Evolutionary conservation across 1,139 yeast genomes (phyloP), one percentile per base, ranked within the genome.

Genomic region (Diutina pseudorugosa): DNA sequence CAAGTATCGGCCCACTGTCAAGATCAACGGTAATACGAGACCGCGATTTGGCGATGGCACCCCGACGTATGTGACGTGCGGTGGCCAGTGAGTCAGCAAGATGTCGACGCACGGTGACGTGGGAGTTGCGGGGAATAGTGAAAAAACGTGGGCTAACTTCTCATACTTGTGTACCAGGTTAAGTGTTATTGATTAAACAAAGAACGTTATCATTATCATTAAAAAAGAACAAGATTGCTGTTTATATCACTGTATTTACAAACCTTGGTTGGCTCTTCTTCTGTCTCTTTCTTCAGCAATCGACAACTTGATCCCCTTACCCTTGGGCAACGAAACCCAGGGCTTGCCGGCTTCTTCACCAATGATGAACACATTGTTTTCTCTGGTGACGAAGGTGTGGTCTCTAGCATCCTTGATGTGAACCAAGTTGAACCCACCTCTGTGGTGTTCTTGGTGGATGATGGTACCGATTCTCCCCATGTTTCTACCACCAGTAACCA

Each of bases 251-350:
- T 19, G 30, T 30, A 62, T 59, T 69, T 69, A 71, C 66, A 73
- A 69, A 63, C 76, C 76, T 54, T 60, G 73, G 75, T 82, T 85
- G 69, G 89, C 85, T 83, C 94, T 84, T 82, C 88, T 85, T 85
- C 95, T 86, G 91, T 93, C 98, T 82, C 98, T 91, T 85, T 93
- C 98, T 81, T 93, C 98, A 71, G 98, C 81, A 74, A 91, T 90
- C 69, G 95, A 76, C 73, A 93, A 85, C 83, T 91, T 93, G 76
- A 93, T 87, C 87, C 98, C 98, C 85, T 93, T 93, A 82, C 98
- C 98, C 91, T 90, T 93, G 83, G 98, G 98, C 76, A 93, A 83
- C 60, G 97, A 89, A 73, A 93, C 84, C 83, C 83, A 82, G 71
- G 98, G 96, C 81, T 90, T 91, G 77, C 91, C 87, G 70, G 94